Conservation (phyloP, 805 yeast genomes). For the Ogataea angusta region DNA sequence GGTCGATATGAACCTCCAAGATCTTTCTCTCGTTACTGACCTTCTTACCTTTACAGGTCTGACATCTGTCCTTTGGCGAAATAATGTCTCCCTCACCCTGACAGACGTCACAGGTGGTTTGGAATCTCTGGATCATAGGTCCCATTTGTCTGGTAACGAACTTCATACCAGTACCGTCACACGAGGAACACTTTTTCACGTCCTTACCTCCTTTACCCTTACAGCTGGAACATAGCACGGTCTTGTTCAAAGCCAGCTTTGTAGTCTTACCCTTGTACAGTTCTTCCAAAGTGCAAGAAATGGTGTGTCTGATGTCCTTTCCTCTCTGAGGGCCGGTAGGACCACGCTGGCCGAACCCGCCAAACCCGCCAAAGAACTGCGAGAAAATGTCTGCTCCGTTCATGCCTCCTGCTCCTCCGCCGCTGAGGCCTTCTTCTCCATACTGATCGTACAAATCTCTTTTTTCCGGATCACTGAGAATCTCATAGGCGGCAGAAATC, state of each 20-base stretch:
- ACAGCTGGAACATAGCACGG: slow-evolving; percentile 83
- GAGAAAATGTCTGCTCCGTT: slow-evolving; percentile 52
- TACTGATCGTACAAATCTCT: slow-evolving; percentile 84
- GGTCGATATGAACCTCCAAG: slow-evolving; percentile 89
- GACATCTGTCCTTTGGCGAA: slow-evolving; percentile 85
- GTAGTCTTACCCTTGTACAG: slow-evolving; percentile 91
- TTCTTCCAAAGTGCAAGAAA: slow-evolving; percentile 86
- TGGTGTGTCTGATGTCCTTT: slow-evolving; percentile 85
- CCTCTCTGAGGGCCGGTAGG: slow-evolving; percentile 86
- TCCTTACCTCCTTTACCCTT: slow-evolving; percentile 96
- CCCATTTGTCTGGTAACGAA: slow-evolving; percentile 98
- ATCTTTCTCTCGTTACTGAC: slow-evolving; percentile 85
- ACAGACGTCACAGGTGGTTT: slow-evolving; percentile 90
- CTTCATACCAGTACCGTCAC: slow-evolving; percentile 91
- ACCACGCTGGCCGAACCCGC: slow-evolving; percentile 61
- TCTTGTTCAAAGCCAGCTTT: slow-evolving; percentile 90
- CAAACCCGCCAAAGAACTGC: slow-evolving; percentile 60
- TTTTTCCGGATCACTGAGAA: slow-evolving; percentile 83
- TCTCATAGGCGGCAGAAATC: slow-evolving; percentile 81
- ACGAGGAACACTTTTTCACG: slow-evolving; percentile 79
- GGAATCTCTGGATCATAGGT: slow-evolving; percentile 97
- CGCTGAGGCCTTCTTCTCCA: slow-evolving; percentile 89
- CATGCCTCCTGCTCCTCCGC: slow-evolving; percentile 66
- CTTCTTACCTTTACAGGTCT: slow-evolving; percentile 84
- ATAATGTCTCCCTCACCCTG: slow-evolving; percentile 88